Evolutionary conservation across 1,284 basidiomycete genomes (phyloP), one percentile per base, ranked within the genome.

Genomic region (Ceratobasidium sp.): DNA sequence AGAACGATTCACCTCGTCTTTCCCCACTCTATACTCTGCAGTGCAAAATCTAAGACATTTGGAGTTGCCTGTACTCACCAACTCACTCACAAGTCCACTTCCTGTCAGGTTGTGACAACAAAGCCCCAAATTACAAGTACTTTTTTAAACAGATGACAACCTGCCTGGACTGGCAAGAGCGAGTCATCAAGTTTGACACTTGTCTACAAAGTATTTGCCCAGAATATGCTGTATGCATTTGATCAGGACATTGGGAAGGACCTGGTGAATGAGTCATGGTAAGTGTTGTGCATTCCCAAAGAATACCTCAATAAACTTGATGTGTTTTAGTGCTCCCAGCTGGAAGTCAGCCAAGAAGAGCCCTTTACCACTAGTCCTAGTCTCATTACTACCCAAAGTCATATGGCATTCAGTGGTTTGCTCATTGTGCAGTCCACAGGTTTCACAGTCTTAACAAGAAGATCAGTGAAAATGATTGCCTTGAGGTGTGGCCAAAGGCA

Each of bases 41-140:
- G n/a, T n/a, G n/a, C n/a, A n/a, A n/a, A n/a, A n/a, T n/a, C n/a
- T n/a, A n/a, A n/a, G n/a, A n/a, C n/a, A n/a, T n/a, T n/a, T n/a
- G n/a, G n/a, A n/a, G n/a, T n/a, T n/a, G n/a, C n/a, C n/a, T n/a
- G n/a, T n/a, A n/a, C n/a, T n/a, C n/a, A n/a, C n/a, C n/a, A n/a
- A n/a, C n/a, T n/a, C n/a, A n/a, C n/a, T n/a, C n/a, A n/a, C n/a
- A n/a, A n/a, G n/a, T n/a, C n/a, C n/a, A n/a, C n/a, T n/a, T n/a
- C n/a, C n/a, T n/a, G n/a, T n/a, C n/a, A n/a, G n/a, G n/a, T n/a
- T n/a, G n/a, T n/a, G n/a, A n/a, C n/a, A n/a, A n/a, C n/a, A n/a
- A n/a, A n/a, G 78, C 75, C 28, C 70, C 74, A 42, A 79, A 77
- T 48, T 40, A 68, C 26, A 52, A 44, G 4, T 50, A 79, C 15